phyloP scores from a whole-genome alignment of 495 filamentous ascomycete species.

The Bacidia rubella region DNA sequence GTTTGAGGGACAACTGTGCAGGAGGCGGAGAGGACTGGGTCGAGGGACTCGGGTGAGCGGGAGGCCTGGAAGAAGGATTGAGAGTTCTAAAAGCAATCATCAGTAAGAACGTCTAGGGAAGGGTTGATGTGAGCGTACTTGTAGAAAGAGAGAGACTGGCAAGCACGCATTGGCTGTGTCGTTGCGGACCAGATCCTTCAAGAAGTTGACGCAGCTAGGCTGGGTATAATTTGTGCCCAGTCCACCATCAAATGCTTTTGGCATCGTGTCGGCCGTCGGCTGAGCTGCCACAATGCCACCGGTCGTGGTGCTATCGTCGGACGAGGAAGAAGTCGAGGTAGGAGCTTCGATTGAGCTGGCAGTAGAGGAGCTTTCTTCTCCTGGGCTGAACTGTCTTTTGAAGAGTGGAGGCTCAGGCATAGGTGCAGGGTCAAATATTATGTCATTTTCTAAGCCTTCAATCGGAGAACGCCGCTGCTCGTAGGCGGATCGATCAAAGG shows the following conservation, averaged over 20 bases:
- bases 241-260: slow-evolving; percentile 57
- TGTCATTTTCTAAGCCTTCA: not conserved
- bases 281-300: slow-evolving; percentile 16
- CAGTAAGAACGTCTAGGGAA: not conserved
- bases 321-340: not conserved
- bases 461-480: not conserved
- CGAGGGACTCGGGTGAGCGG: slow-evolving; percentile 49
- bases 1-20: slow-evolving; percentile 47
- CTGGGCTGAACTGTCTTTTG: not conserved
- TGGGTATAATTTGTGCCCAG: slow-evolving; percentile 56
- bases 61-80: slow-evolving; percentile 65
- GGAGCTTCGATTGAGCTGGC: not conserved
- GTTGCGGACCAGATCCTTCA: slow-evolving; percentile 50
- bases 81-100: slow-evolving; percentile 34
- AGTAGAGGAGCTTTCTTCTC: not conserved
- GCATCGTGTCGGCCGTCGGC: slow-evolving; percentile 34
- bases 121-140: slow-evolving; percentile 25
- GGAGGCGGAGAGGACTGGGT: slow-evolving; percentile 54
- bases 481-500: not conserved
- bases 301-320: slow-evolving; percentile 8
- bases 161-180: slow-evolving; percentile 52
- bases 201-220: slow-evolving; percentile 49
- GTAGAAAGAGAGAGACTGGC: slow-evolving; percentile 60
- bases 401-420: not conserved
- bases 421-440: not conserved